Percentiles rank a stretch among this genome's conserved stretches.
These are phyloP conservation scores for Carallia pectinifolia DNA, from an alignment of 345 rosid genomes.

Conservation along the genomic window DNA sequence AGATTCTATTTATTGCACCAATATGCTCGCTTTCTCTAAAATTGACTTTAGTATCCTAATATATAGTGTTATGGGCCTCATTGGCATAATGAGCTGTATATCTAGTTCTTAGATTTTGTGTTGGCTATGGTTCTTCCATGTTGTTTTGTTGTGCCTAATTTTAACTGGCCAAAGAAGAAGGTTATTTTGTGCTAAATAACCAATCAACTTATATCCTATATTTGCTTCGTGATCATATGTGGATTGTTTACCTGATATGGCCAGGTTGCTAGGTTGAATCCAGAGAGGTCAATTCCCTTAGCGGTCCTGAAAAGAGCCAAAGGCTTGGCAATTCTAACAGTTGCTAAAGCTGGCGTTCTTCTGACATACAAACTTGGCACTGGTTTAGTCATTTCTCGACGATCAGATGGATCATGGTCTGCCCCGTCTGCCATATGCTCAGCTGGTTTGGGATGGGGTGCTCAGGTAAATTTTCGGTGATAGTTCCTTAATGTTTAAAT, in stretches of 20 bases:
- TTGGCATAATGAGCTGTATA: neutral
- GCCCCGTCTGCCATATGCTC: slow-evolving; percentile 91
- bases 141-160: neutral
- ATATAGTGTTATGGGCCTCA: neutral
- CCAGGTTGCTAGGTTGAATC: slow-evolving; percentile 74
- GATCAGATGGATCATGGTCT: slow-evolving; percentile 93
- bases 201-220: too few relatives aligned
- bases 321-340: slow-evolving; percentile 91
- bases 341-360: slow-evolving; percentile 85
- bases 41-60: slow-evolving; percentile 32
- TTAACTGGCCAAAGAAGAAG: neutral
- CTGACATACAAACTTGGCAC: slow-evolving; percentile 83
- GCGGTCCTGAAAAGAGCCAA: slow-evolving; percentile 75
- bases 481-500: neutral
- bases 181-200: neutral
- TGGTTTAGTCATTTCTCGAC: slow-evolving; percentile 75
- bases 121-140: slow-evolving; percentile 1
- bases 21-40: slow-evolving; percentile 42
- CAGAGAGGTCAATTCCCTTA: slow-evolving; percentile 81
- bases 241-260: slow-evolving; percentile 11
- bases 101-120: neutral
- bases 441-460: slow-evolving; percentile 96
- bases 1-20: slow-evolving; percentile 35
- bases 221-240: neutral
- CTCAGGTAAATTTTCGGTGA: slow-evolving; percentile 60